Evolutionary conservation across 2,329 filamentous ascomycete species (phyloP).

Genomic region (Fonsecaea pedrosoi): DNA sequence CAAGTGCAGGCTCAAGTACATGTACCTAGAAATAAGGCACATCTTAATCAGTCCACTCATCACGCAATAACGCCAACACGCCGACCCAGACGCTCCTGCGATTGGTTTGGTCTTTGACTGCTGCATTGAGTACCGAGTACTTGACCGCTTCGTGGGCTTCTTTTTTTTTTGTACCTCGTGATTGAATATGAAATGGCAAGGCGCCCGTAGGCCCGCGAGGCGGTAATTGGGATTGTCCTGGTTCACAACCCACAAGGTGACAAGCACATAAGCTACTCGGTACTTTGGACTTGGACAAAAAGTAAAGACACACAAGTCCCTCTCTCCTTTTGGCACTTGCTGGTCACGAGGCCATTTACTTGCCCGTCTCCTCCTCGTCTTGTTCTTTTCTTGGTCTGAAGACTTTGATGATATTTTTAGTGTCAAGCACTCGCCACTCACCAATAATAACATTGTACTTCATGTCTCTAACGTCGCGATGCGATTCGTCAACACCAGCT

Average conservation of each 20-base stretch:
- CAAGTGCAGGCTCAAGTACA: too few species aligned
- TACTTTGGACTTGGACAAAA: too few species aligned
- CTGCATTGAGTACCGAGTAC: background rate
- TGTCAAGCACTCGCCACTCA: background rate
- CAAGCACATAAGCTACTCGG: too few species aligned
- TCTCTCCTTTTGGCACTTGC: background rate
- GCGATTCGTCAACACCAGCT: background rate
- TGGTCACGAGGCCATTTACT: slow-evolving; percentile 2
- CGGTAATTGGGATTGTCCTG: background rate
- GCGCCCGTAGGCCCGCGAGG: background rate
- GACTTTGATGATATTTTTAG: background rate
- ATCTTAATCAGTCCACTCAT: background rate
- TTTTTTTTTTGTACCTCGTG: background rate
- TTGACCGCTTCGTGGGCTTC: background rate
- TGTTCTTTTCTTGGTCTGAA: background rate
- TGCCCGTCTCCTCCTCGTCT: background rate
- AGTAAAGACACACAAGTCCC: too few species aligned
- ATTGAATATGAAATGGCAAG: background rate
- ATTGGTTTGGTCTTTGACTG: background rate
- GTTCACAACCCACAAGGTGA: background rate
- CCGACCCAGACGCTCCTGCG: background rate
- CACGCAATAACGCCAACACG: background rate
- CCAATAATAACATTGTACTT: background rate
- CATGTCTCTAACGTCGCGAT: background rate
- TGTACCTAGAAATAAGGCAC: background rate